Evolutionary conservation across 768 basidiomycete species (phyloP).

Genomic region (Paxillus involutus): DNA sequence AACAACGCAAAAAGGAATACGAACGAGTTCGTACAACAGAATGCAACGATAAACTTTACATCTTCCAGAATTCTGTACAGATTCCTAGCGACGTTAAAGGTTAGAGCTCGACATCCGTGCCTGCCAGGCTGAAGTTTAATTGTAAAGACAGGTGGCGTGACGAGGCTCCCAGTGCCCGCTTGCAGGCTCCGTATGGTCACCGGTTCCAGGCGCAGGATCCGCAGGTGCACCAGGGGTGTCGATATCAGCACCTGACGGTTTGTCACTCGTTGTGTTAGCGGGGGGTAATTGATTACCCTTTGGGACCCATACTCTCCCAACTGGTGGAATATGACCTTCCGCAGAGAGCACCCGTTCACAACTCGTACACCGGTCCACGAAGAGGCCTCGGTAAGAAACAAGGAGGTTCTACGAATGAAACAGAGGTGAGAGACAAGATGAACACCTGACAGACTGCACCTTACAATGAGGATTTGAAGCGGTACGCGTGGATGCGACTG

Average conservation of each 20-base stretch:
- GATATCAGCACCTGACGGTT: background rate
- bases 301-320: conserved; percentile 55
- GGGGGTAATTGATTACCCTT: conserved; percentile 8
- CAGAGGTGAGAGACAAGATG: conserved; percentile 4
- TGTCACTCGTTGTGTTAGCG: background rate
- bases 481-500: conserved; percentile 52
- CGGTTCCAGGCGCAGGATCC: background rate
- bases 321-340: conserved; percentile 73
- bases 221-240: background rate
- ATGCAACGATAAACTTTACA: background rate
- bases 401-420: conserved; percentile 44
- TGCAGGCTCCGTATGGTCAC: conserved; percentile 17
- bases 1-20: background rate
- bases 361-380: conserved; percentile 55
- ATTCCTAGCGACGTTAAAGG: background rate
- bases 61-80: background rate
- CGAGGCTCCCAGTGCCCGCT: conserved; percentile 47
- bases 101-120: background rate
- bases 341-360: conserved; percentile 68
- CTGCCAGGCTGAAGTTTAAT: conserved; percentile 7
- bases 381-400: conserved; percentile 57
- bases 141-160: conserved; percentile 46
- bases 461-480: conserved; percentile 54
- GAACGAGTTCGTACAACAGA: background rate
- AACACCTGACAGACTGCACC: conserved; percentile 6